phyloP scores from a whole-genome alignment of 2,329 filamentous ascomycete species.

The Dactylellina parvicollis region DNA sequence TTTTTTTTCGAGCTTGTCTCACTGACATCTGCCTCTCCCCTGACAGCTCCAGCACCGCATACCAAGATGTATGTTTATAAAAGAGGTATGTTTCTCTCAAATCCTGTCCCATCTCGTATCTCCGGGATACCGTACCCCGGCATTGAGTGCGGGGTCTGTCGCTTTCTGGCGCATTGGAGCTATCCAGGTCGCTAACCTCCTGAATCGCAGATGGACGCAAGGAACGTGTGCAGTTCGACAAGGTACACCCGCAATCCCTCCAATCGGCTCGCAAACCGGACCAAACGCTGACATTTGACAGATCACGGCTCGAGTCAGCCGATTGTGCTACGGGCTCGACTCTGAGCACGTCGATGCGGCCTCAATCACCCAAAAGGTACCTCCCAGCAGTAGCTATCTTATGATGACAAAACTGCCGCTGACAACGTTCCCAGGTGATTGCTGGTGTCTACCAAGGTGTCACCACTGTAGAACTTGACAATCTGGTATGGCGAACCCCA shows the following conservation, averaged over 20 bases:
- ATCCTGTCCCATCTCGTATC: background rate
- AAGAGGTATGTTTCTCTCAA: slow-evolving; percentile 64
- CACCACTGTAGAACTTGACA: slow-evolving; percentile 93
- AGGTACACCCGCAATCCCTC: slow-evolving; percentile 61
- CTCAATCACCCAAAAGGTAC: slow-evolving; percentile 89
- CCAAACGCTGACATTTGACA: slow-evolving; percentile 9
- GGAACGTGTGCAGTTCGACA: slow-evolving; percentile 99
- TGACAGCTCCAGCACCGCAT: slow-evolving; percentile 1
- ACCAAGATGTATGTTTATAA: slow-evolving; percentile 71
- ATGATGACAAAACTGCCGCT: background rate
- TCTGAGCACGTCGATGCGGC: slow-evolving; percentile 95
- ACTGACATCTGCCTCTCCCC: background rate
- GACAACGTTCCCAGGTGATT: slow-evolving; percentile 71
- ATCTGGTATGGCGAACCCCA: slow-evolving; percentile 75
- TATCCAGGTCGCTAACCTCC: slow-evolving; percentile 18
- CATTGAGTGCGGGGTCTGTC: background rate
- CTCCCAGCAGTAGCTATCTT: background rate
- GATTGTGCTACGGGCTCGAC: slow-evolving; percentile 96
- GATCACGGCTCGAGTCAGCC: slow-evolving; percentile 97
- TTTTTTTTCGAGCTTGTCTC: background rate
- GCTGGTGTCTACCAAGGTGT: slow-evolving; percentile 99
- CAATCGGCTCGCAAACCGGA: background rate
- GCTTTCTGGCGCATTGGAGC: slow-evolving; percentile 12
- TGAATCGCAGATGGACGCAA: slow-evolving; percentile 85
- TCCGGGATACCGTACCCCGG: slow-evolving; percentile 2